Conservation (phyloP, 176 grass and related monocot genomes). For the Zizania latifolia region DNA sequence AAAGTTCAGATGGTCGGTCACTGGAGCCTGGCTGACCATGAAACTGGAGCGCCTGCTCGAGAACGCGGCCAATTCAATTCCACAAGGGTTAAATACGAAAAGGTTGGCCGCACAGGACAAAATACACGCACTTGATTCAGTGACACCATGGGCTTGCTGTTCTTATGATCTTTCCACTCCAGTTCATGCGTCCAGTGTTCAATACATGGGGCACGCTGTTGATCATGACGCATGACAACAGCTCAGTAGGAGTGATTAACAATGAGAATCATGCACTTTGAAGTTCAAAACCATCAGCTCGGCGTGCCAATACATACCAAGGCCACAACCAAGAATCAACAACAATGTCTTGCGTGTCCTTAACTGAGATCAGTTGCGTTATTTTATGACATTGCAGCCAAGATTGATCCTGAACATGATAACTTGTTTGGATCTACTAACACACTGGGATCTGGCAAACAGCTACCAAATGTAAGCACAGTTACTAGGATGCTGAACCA, state of each 20-base stretch:
- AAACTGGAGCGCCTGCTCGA: conserved; percentile 11
- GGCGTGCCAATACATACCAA: neutral
- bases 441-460: neutral
- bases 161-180: neutral
- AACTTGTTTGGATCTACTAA: conserved; percentile 20
- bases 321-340: neutral
- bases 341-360: neutral
- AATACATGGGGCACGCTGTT: neutral
- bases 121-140: neutral
- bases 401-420: neutral
- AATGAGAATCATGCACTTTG: neutral
- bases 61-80: neutral
- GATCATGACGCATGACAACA: conserved; percentile 10
- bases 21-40: neutral
- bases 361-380: neutral
- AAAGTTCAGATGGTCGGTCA: conserved; percentile 27
- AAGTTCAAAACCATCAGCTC: neutral
- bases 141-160: neutral
- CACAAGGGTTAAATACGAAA: conserved; percentile 30
- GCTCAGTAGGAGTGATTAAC: neutral
- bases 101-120: conserved; percentile 6
- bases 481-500: conserved; percentile 13
- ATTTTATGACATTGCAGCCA: conserved; percentile 23
- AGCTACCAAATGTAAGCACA: neutral
- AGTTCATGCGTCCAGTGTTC: conserved; percentile 12